phyloP scores from a whole-genome alignment of 192 early-diverging fungal genomes.

The Umbelopsis sp. region DNA sequence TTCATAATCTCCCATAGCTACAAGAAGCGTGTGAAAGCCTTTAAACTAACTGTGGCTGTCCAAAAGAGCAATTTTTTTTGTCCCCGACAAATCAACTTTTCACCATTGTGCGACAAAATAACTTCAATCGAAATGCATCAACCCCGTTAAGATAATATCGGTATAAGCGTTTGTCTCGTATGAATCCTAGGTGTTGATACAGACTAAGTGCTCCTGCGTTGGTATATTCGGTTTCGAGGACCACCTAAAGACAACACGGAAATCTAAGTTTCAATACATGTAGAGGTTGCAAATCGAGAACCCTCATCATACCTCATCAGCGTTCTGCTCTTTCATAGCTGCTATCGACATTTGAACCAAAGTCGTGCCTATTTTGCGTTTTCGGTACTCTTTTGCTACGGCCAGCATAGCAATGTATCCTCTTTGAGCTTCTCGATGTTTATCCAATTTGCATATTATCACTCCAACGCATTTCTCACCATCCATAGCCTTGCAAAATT shows the following conservation, averaged over 20 bases:
- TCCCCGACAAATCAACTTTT: background rate
- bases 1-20: slow-evolving; percentile 17
- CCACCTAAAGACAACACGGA: slow-evolving; percentile 47
- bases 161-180: slow-evolving; percentile 87
- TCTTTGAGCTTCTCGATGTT: slow-evolving; percentile 64
- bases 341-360: slow-evolving; percentile 76
- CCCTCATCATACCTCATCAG: slow-evolving; percentile 71
- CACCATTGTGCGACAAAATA: slow-evolving; percentile 58
- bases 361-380: slow-evolving; percentile 75
- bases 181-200: slow-evolving; percentile 91
- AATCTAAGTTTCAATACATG: background rate
- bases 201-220: slow-evolving; percentile 84
- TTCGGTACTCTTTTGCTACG: slow-evolving; percentile 79
- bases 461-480: slow-evolving; percentile 74
- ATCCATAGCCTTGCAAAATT: slow-evolving; percentile 56
- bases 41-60: background rate
- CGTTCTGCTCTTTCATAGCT: slow-evolving; percentile 73
- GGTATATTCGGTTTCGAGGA: slow-evolving; percentile 89
- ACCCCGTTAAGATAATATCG: slow-evolving; percentile 94
- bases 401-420: slow-evolving; percentile 99
- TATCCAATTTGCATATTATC: slow-evolving; percentile 88
- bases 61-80: background rate
- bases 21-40: slow-evolving; percentile 12
- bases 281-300: no score
- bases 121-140: slow-evolving; percentile 86